Evolutionary conservation across 208 protist genomes (phyloP).

Genomic region (Leishmania gerbilli): DNA sequence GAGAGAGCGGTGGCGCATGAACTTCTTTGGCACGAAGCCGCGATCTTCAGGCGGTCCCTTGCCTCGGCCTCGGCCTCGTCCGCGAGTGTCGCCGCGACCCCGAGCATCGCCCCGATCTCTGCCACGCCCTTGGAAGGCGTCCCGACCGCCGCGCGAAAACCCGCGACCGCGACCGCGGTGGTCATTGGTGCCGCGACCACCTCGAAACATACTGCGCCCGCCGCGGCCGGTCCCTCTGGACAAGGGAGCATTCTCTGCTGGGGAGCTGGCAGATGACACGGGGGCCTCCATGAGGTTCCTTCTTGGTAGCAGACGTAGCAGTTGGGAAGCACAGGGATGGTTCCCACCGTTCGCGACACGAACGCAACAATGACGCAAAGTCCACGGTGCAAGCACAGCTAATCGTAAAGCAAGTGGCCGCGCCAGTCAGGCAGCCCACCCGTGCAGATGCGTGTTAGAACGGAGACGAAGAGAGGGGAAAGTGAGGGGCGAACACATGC

Average conservation of each 20-base stretch:
- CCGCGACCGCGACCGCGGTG: not conserved
- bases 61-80: slow-evolving; percentile 1
- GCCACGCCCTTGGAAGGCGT: not conserved
- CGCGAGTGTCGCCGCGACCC: slow-evolving; percentile 8
- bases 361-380: not conserved
- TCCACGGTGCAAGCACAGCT: not conserved
- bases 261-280: not conserved
- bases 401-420: not conserved
- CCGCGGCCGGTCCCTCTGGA: not conserved
- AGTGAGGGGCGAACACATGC: not conserved
- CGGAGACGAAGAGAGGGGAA: not conserved
- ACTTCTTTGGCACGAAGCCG: slow-evolving; percentile 8
- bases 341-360: not conserved
- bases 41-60: not conserved
- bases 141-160: too few relatives aligned
- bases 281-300: not conserved
- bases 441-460: not conserved
- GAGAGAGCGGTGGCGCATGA: slow-evolving; percentile 28
- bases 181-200: not conserved
- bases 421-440: not conserved
- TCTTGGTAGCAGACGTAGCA: not conserved
- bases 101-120: slow-evolving; percentile 7
- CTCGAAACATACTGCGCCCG: not conserved
- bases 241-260: not conserved
- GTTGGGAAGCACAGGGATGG: not conserved